Evolutionary conservation across 495 filamentous ascomycete species (phyloP).

Genomic region (Penicillium samsonianum): DNA sequence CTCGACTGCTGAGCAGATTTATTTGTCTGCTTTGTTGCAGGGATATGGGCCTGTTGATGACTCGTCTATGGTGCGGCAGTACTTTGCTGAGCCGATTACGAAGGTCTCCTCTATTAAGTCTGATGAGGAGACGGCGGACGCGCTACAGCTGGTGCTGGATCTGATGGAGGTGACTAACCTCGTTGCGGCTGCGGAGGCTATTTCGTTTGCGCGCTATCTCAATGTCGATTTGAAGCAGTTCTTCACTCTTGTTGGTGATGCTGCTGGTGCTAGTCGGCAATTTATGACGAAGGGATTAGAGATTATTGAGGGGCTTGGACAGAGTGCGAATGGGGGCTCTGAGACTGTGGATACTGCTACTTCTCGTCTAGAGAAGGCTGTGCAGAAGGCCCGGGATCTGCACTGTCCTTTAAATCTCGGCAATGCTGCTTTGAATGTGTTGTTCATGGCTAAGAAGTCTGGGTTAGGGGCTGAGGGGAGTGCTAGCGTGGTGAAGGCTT

Average conservation of each 20-base stretch:
- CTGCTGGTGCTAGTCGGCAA: conserved; percentile 66
- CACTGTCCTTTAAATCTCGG: conserved; percentile 46
- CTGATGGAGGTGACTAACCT: conserved; percentile 66
- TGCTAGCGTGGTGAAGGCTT: conserved; percentile 41
- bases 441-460: conserved; percentile 38
- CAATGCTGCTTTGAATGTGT: conserved; percentile 42
- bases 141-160: conserved; percentile 56
- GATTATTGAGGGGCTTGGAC: conserved; percentile 47
- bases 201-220: conserved; percentile 63
- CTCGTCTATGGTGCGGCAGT: conserved; percentile 67
- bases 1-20: conserved; percentile 70
- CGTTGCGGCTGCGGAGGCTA: conserved; percentile 63
- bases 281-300: conserved; percentile 58
- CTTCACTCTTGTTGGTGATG: conserved; percentile 65
- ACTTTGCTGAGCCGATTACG: conserved; percentile 42
- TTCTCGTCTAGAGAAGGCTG: conserved; percentile 56
- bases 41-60: conserved; percentile 70
- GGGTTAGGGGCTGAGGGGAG: conserved; percentile 35
- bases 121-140: conserved; percentile 31
- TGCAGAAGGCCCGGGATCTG: conserved; percentile 59
- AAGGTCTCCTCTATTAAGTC: conserved; percentile 33
- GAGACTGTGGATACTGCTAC: conserved; percentile 59
- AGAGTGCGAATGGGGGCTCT: conserved; percentile 23
- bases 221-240: conserved; percentile 66
- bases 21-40: conserved; percentile 57